Evolutionary conservation across 2,329 filamentous ascomycete species (phyloP).

Genomic region (Exophiala phaeomuriformis): DNA sequence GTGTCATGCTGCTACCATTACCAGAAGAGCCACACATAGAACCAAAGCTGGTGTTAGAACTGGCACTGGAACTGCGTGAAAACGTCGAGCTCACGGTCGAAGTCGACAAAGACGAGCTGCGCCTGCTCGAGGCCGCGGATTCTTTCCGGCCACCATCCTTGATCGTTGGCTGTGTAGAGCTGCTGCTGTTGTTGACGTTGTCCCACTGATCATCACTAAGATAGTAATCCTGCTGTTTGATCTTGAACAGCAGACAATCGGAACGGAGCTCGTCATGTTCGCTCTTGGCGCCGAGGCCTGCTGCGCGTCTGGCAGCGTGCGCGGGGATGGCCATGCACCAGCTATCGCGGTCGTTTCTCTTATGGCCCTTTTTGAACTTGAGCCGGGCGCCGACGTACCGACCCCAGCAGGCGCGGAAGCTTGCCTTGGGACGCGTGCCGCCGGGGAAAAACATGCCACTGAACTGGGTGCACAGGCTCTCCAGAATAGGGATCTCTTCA

Average conservation of each 20-base stretch:
- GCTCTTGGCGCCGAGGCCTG: constrained; percentile 12
- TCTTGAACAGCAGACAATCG: constrained; percentile 23
- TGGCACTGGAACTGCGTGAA: no score
- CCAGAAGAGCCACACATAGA: no score
- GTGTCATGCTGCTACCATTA: not conserved
- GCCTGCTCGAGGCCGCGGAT: not conserved
- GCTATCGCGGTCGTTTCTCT: constrained; percentile 23
- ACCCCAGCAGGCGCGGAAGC: constrained; percentile 27
- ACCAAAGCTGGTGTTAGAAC: no score
- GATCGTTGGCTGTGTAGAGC: not conserved
- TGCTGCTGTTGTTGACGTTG: not conserved
- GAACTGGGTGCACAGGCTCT: constrained; percentile 24
- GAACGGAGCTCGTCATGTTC: constrained; percentile 2
- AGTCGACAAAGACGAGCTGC: not conserved
- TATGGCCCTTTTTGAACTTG: constrained; percentile 28
- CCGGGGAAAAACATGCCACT: constrained; percentile 26
- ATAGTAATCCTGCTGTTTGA: constrained; percentile 27
- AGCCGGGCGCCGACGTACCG: constrained; percentile 29
- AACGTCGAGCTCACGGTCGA: not conserved
- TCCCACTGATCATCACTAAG: constrained; percentile 19
- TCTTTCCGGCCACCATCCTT: not conserved
- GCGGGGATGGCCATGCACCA: constrained; percentile 28
- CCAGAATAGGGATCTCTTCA: constrained; percentile 25
- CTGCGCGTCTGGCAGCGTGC: constrained; percentile 26
- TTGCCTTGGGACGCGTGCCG: constrained; percentile 24